Conservation (phyloP, 2,329 filamentous ascomycete genomes). For the Exserohilum turcica region DNA sequence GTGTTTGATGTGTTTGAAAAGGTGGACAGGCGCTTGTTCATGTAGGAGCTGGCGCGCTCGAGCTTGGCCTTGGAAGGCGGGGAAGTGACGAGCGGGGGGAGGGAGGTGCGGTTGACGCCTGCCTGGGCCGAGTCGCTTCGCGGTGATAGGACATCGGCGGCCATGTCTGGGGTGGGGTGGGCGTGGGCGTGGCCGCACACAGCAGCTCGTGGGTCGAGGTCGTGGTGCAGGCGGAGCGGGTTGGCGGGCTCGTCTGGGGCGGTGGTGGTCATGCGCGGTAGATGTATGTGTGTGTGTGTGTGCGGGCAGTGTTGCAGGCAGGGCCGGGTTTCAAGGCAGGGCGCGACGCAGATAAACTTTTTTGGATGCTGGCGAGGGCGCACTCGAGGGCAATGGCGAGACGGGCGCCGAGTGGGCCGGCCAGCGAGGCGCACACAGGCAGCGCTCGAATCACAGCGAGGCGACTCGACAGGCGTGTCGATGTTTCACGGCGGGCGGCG, state of each 20-base stretch:
- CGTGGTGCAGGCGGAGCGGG: constrained; percentile 36
- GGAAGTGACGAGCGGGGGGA: constrained; percentile 59
- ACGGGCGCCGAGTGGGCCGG: constrained; percentile 21
- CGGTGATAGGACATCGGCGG: constrained; percentile 46
- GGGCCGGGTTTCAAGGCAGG: constrained; percentile 6
- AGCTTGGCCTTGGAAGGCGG: constrained; percentile 57
- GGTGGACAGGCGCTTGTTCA: constrained; percentile 81
- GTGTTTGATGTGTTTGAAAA: constrained; percentile 63
- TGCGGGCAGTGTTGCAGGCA: constrained; percentile 15
- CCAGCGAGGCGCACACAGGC: constrained; percentile 33
- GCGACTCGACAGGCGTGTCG: constrained; percentile 29
- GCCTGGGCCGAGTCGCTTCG: constrained; percentile 40
- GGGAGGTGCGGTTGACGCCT: constrained; percentile 47
- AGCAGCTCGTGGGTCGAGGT: constrained; percentile 36
- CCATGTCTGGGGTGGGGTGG: constrained; percentile 43
- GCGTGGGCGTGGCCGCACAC: constrained; percentile 29
- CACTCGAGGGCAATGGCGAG: constrained; percentile 16
- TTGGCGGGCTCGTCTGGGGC: constrained; percentile 27
- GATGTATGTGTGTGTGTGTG: constrained; percentile 12
- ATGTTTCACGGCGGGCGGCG: constrained; percentile 23
- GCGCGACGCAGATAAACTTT: constrained; percentile 5
- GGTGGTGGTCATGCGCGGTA: constrained; percentile 44
- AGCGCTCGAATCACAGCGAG: constrained; percentile 29
- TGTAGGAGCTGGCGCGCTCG: constrained; percentile 70
- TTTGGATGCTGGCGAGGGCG: constrained; percentile 4